Evolutionary conservation across 2,329 filamentous ascomycete species (phyloP), one percentile per base, ranked within the genome.

Genomic region (Cordyceps cicadae): DNA sequence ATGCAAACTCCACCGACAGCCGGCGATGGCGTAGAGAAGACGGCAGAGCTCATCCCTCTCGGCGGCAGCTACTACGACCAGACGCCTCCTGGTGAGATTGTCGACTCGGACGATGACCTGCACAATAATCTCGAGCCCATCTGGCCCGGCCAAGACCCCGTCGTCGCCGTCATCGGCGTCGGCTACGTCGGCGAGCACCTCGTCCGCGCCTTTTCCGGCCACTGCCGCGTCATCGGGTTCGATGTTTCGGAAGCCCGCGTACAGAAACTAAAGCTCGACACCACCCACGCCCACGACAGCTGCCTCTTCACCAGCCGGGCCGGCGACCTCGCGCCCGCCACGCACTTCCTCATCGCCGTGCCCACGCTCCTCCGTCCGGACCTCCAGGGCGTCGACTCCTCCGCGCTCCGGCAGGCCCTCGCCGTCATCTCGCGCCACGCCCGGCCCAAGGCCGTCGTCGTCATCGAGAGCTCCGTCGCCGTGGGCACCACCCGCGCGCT

Each of bases 391-490:
- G n/a, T 82, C 62, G 77, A 82, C 63, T 74, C 76, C 1, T 77
- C 78, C 1, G 79, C 76, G 64, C 68, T 82, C 5, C 67, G 70
- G 19, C 76, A 70, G 53, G 79, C 80, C 1, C 68, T 82, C 21
- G 65, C 65, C 15, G 73, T 73, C 4, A 75, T 82, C 11, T 68
- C 70, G 3, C 66, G 65, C 15, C 70, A 79, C 46, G 79, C 75
- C 5, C 71, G 75, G 1, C 70, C 68, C 3, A 79, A 79, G 3
- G 74, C 76, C 0, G 77, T 75, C 7, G 74, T 82, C 6, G 77
- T 83, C 29, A 75, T 83, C 29, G 81, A 83, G 64, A 80, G 77
- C 62, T 81, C 79, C 1, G 80, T 83, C 21, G 77, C 79, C 11
- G 77, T 83, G 11, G 81, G 81, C 21, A 83, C 80, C 76, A 83